Percentiles rank a stretch among this genome's conserved stretches.
Evolutionary conservation across 257 asterid genomes (phyloP).

Genomic region (Voacanga thouarsii): DNA sequence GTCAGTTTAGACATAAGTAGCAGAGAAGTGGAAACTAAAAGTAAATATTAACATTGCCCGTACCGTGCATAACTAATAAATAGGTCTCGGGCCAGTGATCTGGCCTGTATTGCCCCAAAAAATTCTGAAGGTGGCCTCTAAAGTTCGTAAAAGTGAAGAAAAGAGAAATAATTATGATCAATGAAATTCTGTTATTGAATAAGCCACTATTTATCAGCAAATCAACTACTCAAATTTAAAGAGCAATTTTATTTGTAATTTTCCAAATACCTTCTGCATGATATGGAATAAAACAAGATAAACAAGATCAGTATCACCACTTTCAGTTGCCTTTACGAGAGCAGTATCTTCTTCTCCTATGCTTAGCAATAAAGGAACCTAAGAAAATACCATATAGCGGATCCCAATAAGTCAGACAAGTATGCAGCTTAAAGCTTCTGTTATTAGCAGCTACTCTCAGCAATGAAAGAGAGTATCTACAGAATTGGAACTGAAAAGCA

Average conservation of each 20-base stretch:
- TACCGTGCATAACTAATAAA: constrained; percentile 86
- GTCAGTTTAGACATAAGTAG: neutral
- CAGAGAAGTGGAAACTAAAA: constrained; percentile 4
- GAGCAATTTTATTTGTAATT: constrained; percentile 1
- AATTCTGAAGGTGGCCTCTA: constrained; percentile 82
- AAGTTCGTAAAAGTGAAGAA: constrained; percentile 19
- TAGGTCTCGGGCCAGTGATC: constrained; percentile 88
- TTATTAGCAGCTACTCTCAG: neutral
- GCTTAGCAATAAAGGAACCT: constrained; percentile 96
- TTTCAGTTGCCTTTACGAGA: constrained; percentile 79
- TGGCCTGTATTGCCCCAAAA: constrained; percentile 77
- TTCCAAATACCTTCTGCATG: constrained; percentile 72
- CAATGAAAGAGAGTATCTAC: neutral
- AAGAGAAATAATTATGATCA: constrained; percentile 14
- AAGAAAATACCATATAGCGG: constrained; percentile 14
- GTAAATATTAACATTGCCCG: constrained; percentile 17
- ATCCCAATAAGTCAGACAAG: constrained; percentile 4
- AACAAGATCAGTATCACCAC: constrained; percentile 97
- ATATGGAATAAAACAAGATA: constrained; percentile 93
- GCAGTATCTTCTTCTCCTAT: constrained; percentile 95
- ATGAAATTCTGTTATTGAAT: neutral
- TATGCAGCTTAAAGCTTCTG: neutral
- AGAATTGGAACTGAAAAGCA: neutral
- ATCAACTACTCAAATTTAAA: neutral
- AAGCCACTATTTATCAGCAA: neutral